Percentiles rank a stretch among this genome's conserved stretches.
phyloP scores from a whole-genome alignment of 495 filamentous ascomycete genomes.

The Penicillium arizonense region DNA sequence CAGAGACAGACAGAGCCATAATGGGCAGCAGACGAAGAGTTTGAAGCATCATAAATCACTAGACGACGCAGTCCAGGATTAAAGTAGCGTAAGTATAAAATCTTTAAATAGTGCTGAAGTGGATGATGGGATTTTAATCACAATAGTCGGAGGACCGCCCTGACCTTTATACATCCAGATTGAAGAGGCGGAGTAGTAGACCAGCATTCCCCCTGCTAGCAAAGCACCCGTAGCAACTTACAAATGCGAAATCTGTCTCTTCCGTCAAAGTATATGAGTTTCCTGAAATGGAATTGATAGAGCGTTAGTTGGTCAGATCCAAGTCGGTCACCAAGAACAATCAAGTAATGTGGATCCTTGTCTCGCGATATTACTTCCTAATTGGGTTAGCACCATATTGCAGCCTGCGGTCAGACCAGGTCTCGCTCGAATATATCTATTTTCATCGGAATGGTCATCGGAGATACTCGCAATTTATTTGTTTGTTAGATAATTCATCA shows the following conservation, averaged over 20 bases:
- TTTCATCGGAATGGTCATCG: not conserved
- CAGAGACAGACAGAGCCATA: slow-evolving; percentile 3
- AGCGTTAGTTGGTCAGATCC: not conserved
- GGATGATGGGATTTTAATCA: not conserved
- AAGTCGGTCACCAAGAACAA: not conserved
- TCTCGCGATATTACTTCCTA: not conserved
- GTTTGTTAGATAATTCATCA: not conserved
- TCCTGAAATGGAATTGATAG: not conserved
- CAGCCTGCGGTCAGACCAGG: not conserved
- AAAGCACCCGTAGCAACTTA: not conserved
- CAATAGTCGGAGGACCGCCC: not conserved
- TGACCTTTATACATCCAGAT: not conserved
- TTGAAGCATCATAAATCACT: not conserved
- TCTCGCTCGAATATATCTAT: not conserved
- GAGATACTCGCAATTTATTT: too few species aligned
- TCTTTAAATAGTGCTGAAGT: too few species aligned
- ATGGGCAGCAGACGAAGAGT: not conserved
- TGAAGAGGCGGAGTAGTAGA: too few species aligned
- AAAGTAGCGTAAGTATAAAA: not conserved
- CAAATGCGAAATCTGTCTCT: not conserved
- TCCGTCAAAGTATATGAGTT: not conserved
- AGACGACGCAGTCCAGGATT: not conserved
- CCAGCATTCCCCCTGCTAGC: too few species aligned
- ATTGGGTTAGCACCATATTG: not conserved
- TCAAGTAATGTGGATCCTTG: not conserved